phyloP scores from a whole-genome alignment of 192 early-diverging fungal genomes.

The Entomortierella parvispora region DNA sequence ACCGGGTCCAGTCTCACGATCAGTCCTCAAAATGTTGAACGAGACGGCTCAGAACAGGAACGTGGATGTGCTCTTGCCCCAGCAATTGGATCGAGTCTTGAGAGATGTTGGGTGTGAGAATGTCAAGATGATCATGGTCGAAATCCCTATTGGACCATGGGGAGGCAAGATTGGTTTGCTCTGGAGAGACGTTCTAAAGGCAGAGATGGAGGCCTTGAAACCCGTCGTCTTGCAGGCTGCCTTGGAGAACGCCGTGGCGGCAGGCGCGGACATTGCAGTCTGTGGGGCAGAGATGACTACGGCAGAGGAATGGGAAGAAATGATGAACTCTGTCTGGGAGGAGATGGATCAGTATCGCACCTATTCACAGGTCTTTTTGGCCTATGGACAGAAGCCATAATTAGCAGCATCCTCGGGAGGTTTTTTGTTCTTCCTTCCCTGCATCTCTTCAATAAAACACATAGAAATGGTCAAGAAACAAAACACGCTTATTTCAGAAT shows the following conservation, averaged over 20 bases:
- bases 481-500: too few relatives aligned
- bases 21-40: constrained; percentile 43
- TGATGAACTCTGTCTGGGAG: constrained; percentile 44
- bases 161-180: constrained; percentile 46
- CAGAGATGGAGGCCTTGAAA: constrained; percentile 47
- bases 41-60: constrained; percentile 48
- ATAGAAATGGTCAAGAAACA: too few relatives aligned
- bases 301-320: constrained; percentile 49
- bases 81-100: constrained; percentile 30
- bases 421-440: too few relatives aligned
- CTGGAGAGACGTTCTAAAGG: constrained; percentile 45
- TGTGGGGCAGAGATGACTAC: constrained; percentile 53
- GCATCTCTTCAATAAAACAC: too few relatives aligned
- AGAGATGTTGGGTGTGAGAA: constrained; percentile 43
- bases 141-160: constrained; percentile 51
- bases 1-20: constrained; percentile 33
- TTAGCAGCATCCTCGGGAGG: background rate
- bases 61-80: constrained; percentile 40
- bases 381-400: constrained; percentile 42
- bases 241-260: constrained; percentile 30
- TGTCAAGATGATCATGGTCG: constrained; percentile 52
- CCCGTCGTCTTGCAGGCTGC: constrained; percentile 40
- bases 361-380: constrained; percentile 40
- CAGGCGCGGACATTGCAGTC: constrained; percentile 36
- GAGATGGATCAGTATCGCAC: constrained; percentile 51